Base-by-base conservation (phyloP, 208 protist genomes). In the Leptomonas pyrrhocoris region DNA sequence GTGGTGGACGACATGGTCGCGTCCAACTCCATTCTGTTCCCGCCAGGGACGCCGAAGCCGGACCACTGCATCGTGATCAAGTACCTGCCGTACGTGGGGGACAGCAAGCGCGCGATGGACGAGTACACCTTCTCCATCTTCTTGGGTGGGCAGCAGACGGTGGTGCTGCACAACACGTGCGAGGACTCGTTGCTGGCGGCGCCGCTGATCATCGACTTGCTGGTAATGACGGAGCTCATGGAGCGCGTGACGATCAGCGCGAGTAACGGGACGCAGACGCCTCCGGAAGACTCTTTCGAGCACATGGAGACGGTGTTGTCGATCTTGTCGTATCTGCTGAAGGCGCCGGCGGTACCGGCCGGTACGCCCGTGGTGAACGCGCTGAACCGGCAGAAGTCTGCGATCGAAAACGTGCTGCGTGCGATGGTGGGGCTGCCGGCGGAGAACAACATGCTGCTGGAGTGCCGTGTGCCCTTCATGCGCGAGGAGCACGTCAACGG, bases 21-120 rank as follows among this genome's bases (percentile, higher is more conserved):
- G 27, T 94, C 89, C 12, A 99, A 99, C 88, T 45, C 48, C 18
- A 96, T 99, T 59, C 85, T 99, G 28, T 99, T 98, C 79, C 85
- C 90, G 28, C 76, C 88, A 30, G 88, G 83, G 7, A 80, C 83
- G 55, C 74, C 79, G 54, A 93, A 99, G 75, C 98, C 98, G 50
- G 98, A 99, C 76, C 98, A 99, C 89, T 91, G 96, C 65, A 95
- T 99, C 66, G 98, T 99, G 53, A 99, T 99, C 85, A 99, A 99
- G 80, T 99, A 99, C 84, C 79, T 99, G 28, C 98, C 98, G 45
- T 94, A 93, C 84, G 98, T 99, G 40, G 94, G 93, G 67, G 98
- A 98, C 75, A 95, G 86, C 77, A 99, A 99, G 94, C 90, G 99
- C 54, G 99, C 99, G 21, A 83, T 99, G 79, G 99, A 99, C 80